A percentile compares a stretch with the other conserved stretches of the same genome.
Evolutionary conservation across 2,329 filamentous ascomycete species (phyloP).

Genomic region (Xylaria sp.): DNA sequence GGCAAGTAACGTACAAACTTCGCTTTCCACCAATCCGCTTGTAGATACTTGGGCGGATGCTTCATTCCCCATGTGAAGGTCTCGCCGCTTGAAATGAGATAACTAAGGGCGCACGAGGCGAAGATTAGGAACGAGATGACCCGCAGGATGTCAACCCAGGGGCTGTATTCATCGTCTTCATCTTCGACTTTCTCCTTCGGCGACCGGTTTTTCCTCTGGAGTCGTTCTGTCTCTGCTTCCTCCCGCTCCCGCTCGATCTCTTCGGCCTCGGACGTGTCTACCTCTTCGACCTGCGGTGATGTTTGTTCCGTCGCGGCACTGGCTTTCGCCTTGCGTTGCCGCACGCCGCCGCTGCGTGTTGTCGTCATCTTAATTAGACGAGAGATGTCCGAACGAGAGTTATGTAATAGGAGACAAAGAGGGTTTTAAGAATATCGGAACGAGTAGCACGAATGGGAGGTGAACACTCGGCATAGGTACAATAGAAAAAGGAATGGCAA

Average conservation of each 20-base stretch:
- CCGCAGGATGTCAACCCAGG: constrained; percentile 74
- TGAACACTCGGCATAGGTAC: background rate
- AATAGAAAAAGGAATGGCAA: background rate
- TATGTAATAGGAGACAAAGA: background rate
- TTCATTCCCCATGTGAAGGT: constrained; percentile 74
- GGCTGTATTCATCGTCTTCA: constrained; percentile 67
- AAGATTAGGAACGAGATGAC: constrained; percentile 74
- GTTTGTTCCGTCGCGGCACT: constrained; percentile 37
- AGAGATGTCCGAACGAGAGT: background rate
- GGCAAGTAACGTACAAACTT: constrained; percentile 64
- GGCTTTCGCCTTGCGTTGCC: constrained; percentile 57
- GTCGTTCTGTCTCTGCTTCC: constrained; percentile 33
- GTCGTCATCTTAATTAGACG: constrained; percentile 35
- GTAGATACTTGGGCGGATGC: constrained; percentile 71
- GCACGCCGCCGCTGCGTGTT: constrained; percentile 50
- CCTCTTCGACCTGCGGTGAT: constrained; percentile 44
- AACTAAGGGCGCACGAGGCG: constrained; percentile 76
- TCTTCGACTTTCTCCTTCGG: constrained; percentile 60
- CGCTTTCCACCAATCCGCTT: constrained; percentile 66
- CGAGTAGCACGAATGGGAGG: background rate
- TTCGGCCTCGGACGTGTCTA: constrained; percentile 48
- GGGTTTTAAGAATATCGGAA: background rate
- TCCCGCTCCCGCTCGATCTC: constrained; percentile 42
- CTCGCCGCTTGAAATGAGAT: constrained; percentile 78
- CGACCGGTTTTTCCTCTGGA: constrained; percentile 46